Evolutionary conservation across 73 alveolate species (phyloP), one percentile per base, ranked within the genome.

Genomic region (Durusdinium trenchii): DNA sequence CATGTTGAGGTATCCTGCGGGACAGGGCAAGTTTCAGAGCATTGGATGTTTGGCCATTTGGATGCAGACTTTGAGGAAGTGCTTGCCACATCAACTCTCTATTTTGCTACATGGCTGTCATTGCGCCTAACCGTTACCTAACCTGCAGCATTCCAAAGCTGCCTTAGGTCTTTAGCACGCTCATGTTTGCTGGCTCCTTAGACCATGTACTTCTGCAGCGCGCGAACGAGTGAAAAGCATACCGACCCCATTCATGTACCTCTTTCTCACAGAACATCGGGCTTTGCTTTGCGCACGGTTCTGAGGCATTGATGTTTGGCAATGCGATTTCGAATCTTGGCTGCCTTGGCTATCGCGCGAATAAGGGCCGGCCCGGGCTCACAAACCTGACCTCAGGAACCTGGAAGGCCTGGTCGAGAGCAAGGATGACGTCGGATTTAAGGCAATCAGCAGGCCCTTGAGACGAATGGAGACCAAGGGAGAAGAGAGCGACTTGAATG

Each of bases 221-320:
- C 40, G 73, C 50, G 16, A 61, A 40, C 10, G 28, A 42, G 51
- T 6, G 28, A 43, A 5, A 23, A 61, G 26, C 89, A 14, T 28
- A 7, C 89, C 9, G 64, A 7, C n/a, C n/a, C n/a, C n/a, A n/a
- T n/a, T n/a, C n/a, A n/a, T n/a, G n/a, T n/a, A n/a, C n/a, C 43
- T 35, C 28, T 18, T 16, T 16, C 82, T 23, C 16, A 67, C n/a
- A 23, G 42, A 16, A 18, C 43, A 79, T 28, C 46, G 10, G 48
- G 14, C 47, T 5, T 82, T 1, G n/a, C 62, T 14, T 35, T 7
- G 52, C 52, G 36, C 35, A 3, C 35, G 46, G 35, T 18, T 20
- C 40, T 6, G 48, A 91, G 98, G 98, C 98, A 18, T 38, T 91
- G 78, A 91, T 91, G 98, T 91, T 91, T 42, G 98, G 98, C n/a